A percentile compares a stretch with the other conserved stretches of the same genome.
Conservation (phyloP, 2,329 filamentous ascomycete genomes). For the Tympanopsis confertula region DNA sequence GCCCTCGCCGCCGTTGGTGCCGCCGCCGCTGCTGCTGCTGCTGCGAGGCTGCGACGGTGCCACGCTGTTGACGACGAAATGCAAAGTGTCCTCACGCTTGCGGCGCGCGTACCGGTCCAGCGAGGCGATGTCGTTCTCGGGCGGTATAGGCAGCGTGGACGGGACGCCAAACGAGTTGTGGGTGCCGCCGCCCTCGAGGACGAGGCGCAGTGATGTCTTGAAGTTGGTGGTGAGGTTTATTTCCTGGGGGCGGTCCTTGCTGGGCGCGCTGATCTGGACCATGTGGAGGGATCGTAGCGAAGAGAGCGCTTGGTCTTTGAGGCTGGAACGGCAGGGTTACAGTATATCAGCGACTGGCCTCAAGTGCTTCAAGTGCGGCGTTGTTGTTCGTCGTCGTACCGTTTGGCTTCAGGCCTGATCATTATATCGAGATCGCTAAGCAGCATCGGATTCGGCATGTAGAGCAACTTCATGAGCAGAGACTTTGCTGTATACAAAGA, state of each 20-base stretch:
- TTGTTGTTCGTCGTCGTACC: slow-evolving; percentile 33
- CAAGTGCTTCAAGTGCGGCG: not conserved
- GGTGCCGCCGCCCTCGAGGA: slow-evolving; percentile 74
- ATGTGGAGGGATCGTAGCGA: slow-evolving; percentile 82
- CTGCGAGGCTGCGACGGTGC: slow-evolving; percentile 35
- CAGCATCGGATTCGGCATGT: slow-evolving; percentile 70
- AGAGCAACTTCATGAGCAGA: slow-evolving; percentile 90
- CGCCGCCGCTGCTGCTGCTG: slow-evolving; percentile 32
- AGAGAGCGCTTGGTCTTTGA: slow-evolving; percentile 73
- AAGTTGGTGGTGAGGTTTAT: slow-evolving; percentile 75
- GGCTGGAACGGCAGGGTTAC: slow-evolving; percentile 29
- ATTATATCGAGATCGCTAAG: slow-evolving; percentile 75
- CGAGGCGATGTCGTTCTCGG: slow-evolving; percentile 55
- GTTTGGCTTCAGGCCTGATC: slow-evolving; percentile 59
- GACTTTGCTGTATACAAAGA: slow-evolving; percentile 58
- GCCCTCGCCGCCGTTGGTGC: slow-evolving; percentile 26
- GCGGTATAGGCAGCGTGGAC: slow-evolving; percentile 49
- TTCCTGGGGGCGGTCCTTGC: slow-evolving; percentile 52
- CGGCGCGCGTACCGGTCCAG: slow-evolving; percentile 76
- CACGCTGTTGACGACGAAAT: slow-evolving; percentile 81
- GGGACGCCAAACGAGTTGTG: slow-evolving; percentile 87
- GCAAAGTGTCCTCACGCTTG: slow-evolving; percentile 92
- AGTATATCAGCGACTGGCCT: not conserved
- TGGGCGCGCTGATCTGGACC: slow-evolving; percentile 50
- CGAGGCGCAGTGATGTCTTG: slow-evolving; percentile 69